Evolutionary conservation across 176 grass and related monocot genomes (phyloP).

Genomic region (Triticum turgidum): DNA sequence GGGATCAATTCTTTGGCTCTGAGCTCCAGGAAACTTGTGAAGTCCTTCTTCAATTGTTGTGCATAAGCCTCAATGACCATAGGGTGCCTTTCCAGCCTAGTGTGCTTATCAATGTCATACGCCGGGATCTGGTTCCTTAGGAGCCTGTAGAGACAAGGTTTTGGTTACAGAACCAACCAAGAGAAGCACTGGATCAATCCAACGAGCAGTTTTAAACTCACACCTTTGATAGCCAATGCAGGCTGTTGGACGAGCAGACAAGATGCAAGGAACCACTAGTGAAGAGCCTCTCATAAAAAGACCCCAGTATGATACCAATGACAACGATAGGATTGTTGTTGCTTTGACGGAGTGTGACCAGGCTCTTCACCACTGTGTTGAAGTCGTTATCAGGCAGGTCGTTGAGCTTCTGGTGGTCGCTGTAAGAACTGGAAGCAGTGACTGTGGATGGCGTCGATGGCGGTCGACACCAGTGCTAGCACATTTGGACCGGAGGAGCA

Average conservation of each 20-base stretch:
- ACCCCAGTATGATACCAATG: background rate
- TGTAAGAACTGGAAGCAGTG: background rate
- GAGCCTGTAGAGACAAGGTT: background rate
- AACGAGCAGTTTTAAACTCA: background rate
- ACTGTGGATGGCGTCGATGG: background rate
- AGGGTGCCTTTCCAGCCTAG: background rate
- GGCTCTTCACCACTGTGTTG: background rate
- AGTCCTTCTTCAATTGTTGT: slow-evolving; percentile 8
- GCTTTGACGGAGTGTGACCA: no score
- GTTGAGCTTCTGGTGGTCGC: background rate
- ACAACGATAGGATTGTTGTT: no score
- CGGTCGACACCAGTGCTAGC: background rate
- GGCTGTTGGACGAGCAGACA: background rate
- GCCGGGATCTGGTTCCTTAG: background rate
- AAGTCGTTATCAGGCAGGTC: slow-evolving; percentile 28
- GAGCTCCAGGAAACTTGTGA: background rate
- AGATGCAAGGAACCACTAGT: background rate
- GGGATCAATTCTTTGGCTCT: background rate
- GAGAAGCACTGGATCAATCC: no score
- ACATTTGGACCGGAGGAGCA: slow-evolving; percentile 8
- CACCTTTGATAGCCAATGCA: slow-evolving; percentile 4
- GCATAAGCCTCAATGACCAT: background rate
- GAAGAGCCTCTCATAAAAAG: slow-evolving; percentile 15
- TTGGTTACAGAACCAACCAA: no score
- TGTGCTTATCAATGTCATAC: background rate